These are phyloP conservation scores for Candida pseudoglaebosa DNA, from an alignment of 805 yeast species.

Conservation along the genomic window DNA sequence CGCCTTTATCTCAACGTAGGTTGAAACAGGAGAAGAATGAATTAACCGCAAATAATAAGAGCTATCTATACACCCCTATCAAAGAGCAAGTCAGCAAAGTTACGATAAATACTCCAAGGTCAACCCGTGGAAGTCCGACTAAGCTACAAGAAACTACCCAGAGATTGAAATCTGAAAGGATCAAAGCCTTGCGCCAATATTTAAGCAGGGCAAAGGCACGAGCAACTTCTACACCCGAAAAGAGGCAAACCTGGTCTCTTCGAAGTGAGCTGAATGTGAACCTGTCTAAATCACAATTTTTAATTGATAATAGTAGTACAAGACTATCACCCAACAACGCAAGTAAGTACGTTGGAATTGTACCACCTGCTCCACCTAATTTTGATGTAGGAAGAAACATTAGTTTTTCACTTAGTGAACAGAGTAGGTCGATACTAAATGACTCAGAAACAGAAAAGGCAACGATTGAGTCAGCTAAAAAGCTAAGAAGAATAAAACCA, in stretches of 20 bases:
- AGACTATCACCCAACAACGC: constrained; percentile 11
- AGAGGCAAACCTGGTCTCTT: not conserved
- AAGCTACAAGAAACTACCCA: constrained; percentile 38
- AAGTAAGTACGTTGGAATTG: constrained; percentile 4
- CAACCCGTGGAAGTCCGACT: constrained; percentile 28
- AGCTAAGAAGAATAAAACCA: constrained; percentile 31
- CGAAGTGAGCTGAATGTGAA: not conserved
- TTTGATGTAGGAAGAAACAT: constrained; percentile 10
- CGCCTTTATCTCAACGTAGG: constrained; percentile 27
- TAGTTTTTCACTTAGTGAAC: constrained; percentile 1
- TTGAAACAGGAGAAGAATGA: not conserved
- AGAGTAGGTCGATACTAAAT: not conserved
- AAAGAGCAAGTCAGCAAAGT: constrained; percentile 18
- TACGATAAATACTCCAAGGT: constrained; percentile 19
- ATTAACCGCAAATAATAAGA: constrained; percentile 8
- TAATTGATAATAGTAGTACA: not conserved
- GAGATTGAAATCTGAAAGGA: constrained; percentile 27
- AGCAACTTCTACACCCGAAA: constrained; percentile 11
- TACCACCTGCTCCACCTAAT: constrained; percentile 22
- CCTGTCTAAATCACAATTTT: not conserved
- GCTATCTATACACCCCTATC: constrained; percentile 33
- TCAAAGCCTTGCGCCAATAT: constrained; percentile 31
- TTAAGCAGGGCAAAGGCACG: constrained; percentile 23
- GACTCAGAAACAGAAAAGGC: constrained; percentile 11
- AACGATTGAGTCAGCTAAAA: constrained; percentile 31